Percentiles rank a stretch among this genome's conserved stretches.
These are phyloP conservation scores for Areca catechu DNA, from an alignment of 176 grass and related monocot species.

Conservation along the genomic window DNA sequence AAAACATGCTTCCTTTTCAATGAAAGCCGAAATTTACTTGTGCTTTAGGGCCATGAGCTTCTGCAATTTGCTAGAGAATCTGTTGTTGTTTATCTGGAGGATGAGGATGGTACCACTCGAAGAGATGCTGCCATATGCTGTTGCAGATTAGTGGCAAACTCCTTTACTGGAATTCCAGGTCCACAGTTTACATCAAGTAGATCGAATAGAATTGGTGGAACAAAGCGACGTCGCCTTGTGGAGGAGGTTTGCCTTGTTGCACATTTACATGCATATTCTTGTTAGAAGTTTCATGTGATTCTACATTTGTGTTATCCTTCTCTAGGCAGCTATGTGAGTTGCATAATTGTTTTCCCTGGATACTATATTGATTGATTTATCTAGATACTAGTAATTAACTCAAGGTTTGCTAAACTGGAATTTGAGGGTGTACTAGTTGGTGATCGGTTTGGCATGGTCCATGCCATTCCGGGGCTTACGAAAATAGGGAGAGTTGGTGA, in stretches of 20 bases:
- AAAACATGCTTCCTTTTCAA: neutral
- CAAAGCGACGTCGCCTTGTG: constrained; percentile 63
- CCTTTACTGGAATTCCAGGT: constrained; percentile 50
- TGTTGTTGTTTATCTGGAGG: constrained; percentile 86
- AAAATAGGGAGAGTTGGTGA: too few species aligned
- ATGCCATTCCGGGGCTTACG: too few species aligned
- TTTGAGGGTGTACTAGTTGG: too few species aligned
- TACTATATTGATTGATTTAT: too few species aligned
- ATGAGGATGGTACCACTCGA: constrained; percentile 78
- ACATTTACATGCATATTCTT: too few species aligned
- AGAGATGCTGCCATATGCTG: constrained; percentile 85
- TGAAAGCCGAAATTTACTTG: constrained; percentile 19
- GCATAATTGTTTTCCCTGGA: too few species aligned
- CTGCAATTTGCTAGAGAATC: constrained; percentile 82
- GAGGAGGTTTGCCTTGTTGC: constrained; percentile 55
- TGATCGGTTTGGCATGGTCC: too few species aligned
- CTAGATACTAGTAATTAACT: too few species aligned
- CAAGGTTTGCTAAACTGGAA: too few species aligned
- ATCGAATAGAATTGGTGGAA: constrained; percentile 70
- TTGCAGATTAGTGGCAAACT: constrained; percentile 81
- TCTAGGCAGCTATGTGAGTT: too few species aligned
- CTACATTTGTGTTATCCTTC: too few species aligned
- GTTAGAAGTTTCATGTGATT: too few species aligned
- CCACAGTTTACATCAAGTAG: constrained; percentile 71
- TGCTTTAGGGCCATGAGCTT: constrained; percentile 92